Conservation (phyloP, 495 filamentous ascomycete species). For the Parathielavia hyrcaniae region DNA sequence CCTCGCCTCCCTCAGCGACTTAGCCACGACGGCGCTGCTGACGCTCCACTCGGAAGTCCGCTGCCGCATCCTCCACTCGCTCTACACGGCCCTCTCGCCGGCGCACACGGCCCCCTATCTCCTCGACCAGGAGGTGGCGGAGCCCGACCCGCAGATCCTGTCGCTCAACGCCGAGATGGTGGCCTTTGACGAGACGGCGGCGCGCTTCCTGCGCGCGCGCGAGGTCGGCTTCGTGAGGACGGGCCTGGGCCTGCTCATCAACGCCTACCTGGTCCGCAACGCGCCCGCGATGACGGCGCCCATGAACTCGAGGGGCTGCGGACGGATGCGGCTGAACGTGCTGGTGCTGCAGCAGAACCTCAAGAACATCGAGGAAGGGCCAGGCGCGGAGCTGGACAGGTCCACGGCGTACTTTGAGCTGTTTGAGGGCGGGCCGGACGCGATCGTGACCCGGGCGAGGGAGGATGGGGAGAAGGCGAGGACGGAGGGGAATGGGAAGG, state of each 20-base stretch:
- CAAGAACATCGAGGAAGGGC: slow-evolving; percentile 73
- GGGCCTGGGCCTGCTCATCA: slow-evolving; percentile 52
- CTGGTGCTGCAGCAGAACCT: slow-evolving; percentile 92
- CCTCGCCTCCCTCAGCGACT: slow-evolving; percentile 66
- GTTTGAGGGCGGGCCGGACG: slow-evolving; percentile 70
- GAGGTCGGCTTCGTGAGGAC: slow-evolving; percentile 65
- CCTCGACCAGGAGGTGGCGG: slow-evolving; percentile 63
- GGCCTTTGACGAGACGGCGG: slow-evolving; percentile 72
- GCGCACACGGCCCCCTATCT: slow-evolving; percentile 57
- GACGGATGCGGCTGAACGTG: slow-evolving; percentile 82
- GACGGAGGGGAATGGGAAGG: slow-evolving; percentile 41
- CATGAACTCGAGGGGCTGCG: slow-evolving; percentile 57
- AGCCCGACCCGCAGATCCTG: slow-evolving; percentile 73
- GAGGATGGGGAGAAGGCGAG: slow-evolving; percentile 35
- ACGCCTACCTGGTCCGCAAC: slow-evolving; percentile 41
- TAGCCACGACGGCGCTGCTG: slow-evolving; percentile 68
- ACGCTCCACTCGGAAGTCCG: slow-evolving; percentile 85
- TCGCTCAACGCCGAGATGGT: slow-evolving; percentile 73
- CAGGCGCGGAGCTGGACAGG: slow-evolving; percentile 59
- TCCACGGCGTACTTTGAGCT: slow-evolving; percentile 73
- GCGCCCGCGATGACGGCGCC: slow-evolving; percentile 42
- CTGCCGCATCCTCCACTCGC: slow-evolving; percentile 67
- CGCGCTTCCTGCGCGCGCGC: slow-evolving; percentile 58
- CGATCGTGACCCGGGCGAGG: slow-evolving; percentile 57
- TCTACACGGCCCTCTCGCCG: slow-evolving; percentile 50